Evolutionary conservation across 495 filamentous ascomycete genomes (phyloP), one percentile per base, ranked within the genome.

Genomic region (Lasiosphaeria ovina): DNA sequence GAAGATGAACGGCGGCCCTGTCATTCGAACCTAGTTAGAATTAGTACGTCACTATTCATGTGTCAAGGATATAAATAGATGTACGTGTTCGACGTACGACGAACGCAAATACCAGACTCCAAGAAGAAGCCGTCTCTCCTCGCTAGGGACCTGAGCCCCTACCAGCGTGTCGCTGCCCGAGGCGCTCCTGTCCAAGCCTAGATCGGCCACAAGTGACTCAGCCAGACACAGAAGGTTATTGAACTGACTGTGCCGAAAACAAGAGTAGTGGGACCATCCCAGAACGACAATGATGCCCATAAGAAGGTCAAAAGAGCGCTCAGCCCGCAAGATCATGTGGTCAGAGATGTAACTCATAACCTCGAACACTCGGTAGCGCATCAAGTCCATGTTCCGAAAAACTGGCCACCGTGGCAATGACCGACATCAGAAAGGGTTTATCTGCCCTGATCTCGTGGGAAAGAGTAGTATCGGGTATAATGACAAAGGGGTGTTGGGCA

Each of bases 261-360:
- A 77, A 57, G 66, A 77, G 62, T 72, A 75, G 50, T 72, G 74
- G 48, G 74, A 77, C 69, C 72, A 81, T 10, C 79, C 80, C 17
- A 83, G 62, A 49, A 77, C 72, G 3, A 81, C 63, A 10, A 80
- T 61, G 24, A 81, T 70, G 14, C 80, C 77, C 66, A 80, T 74
- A 9, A 83, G 72, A n/a, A 80, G 64, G 44, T 84, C 80, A 44
- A 83, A 63, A 34, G 75, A 80, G 14, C 77, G 66, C 47, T 82
- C 76, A 6, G 73, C 73, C 38, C 75, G 72, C 54, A 81, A 57
- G 14, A 82, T 63, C 69, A 84, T 76, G 31, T 72, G 71, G 33
- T 76, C 72, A 24, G 75, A 62, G 54, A 79, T 63, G 42, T 70
- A 66, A 54, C 65, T 70, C 61, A 78, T 75, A 31, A 81, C 62